A percentile compares a stretch with the other conserved stretches of the same genome.
Evolutionary conservation across 768 basidiomycete species (phyloP).

Genomic region (Favolaschia claudopus): DNA sequence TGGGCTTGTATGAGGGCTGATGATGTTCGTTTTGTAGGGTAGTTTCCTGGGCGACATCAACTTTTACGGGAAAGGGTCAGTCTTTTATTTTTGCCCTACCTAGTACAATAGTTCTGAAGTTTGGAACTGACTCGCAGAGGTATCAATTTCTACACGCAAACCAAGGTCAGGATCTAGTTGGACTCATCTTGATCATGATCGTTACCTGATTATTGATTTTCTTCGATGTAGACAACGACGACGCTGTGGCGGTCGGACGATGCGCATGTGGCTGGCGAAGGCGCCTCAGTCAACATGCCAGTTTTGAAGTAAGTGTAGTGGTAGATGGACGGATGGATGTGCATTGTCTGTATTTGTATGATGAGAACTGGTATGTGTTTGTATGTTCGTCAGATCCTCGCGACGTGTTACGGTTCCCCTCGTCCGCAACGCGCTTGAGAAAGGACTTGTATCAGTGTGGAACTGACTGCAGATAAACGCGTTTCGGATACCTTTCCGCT

Average conservation of each 20-base stretch:
- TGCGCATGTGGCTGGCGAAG: constrained; percentile 66
- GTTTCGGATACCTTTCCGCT: too few relatives aligned
- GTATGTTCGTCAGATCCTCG: too few relatives aligned
- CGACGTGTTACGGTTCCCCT: too few relatives aligned
- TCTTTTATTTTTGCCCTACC: neutral
- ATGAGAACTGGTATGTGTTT: too few relatives aligned
- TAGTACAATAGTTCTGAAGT: neutral
- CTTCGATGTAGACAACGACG: constrained; percentile 83
- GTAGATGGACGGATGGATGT: too few relatives aligned
- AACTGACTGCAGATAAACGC: too few relatives aligned
- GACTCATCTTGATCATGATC: neutral
- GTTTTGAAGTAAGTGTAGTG: constrained; percentile 19
- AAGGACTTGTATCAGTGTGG: too few relatives aligned
- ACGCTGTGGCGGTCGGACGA: constrained; percentile 92
- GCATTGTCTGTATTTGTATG: constrained; percentile 6
- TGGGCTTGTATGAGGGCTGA: neutral
- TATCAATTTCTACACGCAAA: constrained; percentile 94
- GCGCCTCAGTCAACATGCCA: constrained; percentile 86
- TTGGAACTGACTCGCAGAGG: constrained; percentile 54
- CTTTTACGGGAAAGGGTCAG: constrained; percentile 88
- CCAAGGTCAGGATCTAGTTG: constrained; percentile 66
- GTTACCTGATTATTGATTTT: neutral
- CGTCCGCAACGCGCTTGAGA: too few relatives aligned
- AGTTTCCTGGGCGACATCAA: constrained; percentile 89
- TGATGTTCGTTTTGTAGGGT: constrained; percentile 52